phyloP scores from a whole-genome alignment of 257 asterid genomes.

The Eucommia ulmoides region DNA sequence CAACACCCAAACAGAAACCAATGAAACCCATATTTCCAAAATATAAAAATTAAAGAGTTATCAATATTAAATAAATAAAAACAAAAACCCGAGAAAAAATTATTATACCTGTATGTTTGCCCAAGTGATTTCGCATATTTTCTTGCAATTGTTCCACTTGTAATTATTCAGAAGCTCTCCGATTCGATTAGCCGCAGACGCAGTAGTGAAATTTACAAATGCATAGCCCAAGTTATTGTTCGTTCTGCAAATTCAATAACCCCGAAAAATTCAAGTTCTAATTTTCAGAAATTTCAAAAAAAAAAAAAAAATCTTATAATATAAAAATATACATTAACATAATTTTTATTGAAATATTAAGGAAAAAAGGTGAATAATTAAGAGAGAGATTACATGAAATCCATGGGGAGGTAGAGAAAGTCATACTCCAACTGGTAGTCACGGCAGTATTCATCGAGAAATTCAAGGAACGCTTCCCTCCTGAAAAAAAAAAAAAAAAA shows the following conservation, averaged over 20 bases:
- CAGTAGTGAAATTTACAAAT: constrained; percentile 35
- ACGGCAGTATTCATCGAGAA: constrained; percentile 26
- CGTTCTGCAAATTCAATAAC: constrained; percentile 3
- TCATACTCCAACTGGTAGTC: constrained; percentile 30
- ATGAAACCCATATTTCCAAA: neutral
- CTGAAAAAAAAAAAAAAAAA: too few species aligned
- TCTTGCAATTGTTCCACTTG: constrained; percentile 27
- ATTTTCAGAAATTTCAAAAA: neutral
- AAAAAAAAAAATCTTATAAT: too few species aligned
- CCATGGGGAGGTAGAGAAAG: constrained; percentile 46
- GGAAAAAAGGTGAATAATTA: neutral
- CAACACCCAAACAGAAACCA: neutral
- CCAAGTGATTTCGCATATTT: constrained; percentile 33
- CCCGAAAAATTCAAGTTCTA: neutral
- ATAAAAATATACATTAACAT: too few species aligned
- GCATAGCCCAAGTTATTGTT: constrained; percentile 37
- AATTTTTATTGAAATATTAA: too few species aligned
- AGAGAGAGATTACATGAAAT: constrained; percentile 25
- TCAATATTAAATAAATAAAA: neutral
- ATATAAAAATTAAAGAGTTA: neutral
- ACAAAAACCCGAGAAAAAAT: neutral
- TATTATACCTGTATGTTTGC: constrained; percentile 36
- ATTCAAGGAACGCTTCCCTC: constrained; percentile 28
- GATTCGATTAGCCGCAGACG: constrained; percentile 16
- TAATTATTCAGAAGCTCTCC: constrained; percentile 10